Conservation (phyloP, 1,284 basidiomycete genomes). For the Inonotus obliquus region DNA sequence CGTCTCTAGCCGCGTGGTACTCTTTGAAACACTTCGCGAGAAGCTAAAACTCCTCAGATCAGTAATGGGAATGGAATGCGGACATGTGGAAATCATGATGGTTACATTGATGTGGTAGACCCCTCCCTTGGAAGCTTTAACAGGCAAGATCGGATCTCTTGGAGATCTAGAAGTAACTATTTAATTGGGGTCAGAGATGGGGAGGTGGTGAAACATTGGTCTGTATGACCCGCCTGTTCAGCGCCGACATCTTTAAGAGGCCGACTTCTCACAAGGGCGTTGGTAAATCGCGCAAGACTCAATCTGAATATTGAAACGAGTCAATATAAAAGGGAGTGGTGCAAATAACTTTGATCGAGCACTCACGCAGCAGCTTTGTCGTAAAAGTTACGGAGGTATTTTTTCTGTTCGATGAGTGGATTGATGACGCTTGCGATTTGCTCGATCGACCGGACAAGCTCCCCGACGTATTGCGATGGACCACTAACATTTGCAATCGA, state of each 20-base stretch:
- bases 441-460: slow-evolving; percentile 63
- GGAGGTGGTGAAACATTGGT: slow-evolving; percentile 16
- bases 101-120: slow-evolving; percentile 51
- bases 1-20: slow-evolving; percentile 79
- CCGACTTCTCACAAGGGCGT: slow-evolving; percentile 80
- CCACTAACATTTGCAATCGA: slow-evolving; percentile 79
- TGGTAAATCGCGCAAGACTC: slow-evolving; percentile 80
- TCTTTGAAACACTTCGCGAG: slow-evolving; percentile 75
- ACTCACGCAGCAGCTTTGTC: slow-evolving; percentile 85
- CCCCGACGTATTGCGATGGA: slow-evolving; percentile 75
- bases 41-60: slow-evolving; percentile 42
- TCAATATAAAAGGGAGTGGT: slow-evolving; percentile 1
- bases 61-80: slow-evolving; percentile 4
- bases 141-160: slow-evolving; percentile 78
- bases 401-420: slow-evolving; percentile 84
- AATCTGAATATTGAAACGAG: slow-evolving; percentile 44
- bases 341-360: background rate
- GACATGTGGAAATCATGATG: slow-evolving; percentile 14
- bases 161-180: slow-evolving; percentile 89
- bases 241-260: slow-evolving; percentile 88
- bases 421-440: slow-evolving; percentile 63
- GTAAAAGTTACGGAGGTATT: slow-evolving; percentile 85
- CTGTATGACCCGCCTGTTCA: slow-evolving; percentile 64
- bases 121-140: slow-evolving; percentile 76
- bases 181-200: background rate